Evolutionary conservation across 345 rosid genomes (phyloP).

Genomic region (Melaleuca alternifolia): DNA sequence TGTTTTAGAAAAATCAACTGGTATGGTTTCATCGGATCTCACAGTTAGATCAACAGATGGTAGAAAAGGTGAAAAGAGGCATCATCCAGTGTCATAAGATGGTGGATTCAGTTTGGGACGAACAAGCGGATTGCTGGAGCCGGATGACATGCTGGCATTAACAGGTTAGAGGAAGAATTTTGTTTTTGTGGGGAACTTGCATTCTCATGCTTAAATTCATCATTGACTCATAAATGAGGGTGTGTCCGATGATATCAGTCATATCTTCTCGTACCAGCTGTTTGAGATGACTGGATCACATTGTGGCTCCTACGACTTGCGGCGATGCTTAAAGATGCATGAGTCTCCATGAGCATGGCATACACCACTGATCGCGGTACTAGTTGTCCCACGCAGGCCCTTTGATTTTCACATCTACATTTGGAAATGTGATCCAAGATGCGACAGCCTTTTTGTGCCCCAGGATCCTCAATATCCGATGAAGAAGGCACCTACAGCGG

Average conservation of each 20-base stretch:
- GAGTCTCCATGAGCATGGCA: neutral
- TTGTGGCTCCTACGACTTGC: neutral
- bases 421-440: neutral
- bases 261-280: neutral
- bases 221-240: neutral
- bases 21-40: neutral
- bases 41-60: neutral
- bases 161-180: conserved; percentile 13
- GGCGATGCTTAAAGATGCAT: neutral
- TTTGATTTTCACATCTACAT: neutral
- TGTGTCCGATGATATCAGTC: neutral
- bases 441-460: neutral
- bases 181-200: neutral
- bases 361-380: neutral
- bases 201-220: neutral
- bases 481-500: neutral
- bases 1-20: neutral
- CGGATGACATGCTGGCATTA: neutral
- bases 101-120: conserved; percentile 10
- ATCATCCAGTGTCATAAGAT: neutral
- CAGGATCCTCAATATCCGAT: neutral
- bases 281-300: neutral
- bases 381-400: neutral
- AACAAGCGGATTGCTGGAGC: conserved; percentile 1
- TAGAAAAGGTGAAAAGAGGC: neutral